A percentile compares a stretch with the other conserved stretches of the same genome.
Conservation (phyloP, 2,329 filamentous ascomycete species). For the Lithohypha guttulata region DNA sequence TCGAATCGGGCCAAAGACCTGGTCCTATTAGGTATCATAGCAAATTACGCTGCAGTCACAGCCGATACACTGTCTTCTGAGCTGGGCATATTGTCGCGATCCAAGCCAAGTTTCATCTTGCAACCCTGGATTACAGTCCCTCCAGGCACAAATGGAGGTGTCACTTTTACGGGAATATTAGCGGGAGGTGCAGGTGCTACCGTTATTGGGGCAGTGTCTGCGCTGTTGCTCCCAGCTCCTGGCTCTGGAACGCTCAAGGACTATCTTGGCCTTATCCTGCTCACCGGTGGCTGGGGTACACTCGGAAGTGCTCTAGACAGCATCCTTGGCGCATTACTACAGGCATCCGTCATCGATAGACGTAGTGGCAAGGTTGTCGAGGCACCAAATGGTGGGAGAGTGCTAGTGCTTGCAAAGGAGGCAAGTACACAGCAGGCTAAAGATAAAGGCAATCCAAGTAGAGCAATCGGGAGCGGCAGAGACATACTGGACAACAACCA, state of each 20-base stretch:
- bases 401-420: constrained; percentile 11
- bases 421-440: neutral
- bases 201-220: constrained; percentile 55
- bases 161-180: constrained; percentile 61
- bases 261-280: constrained; percentile 39
- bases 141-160: constrained; percentile 85
- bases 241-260: constrained; percentile 33
- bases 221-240: constrained; percentile 61
- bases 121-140: constrained; percentile 72
- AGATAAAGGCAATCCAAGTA: constrained; percentile 37
- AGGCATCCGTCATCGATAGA: constrained; percentile 76
- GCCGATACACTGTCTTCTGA: constrained; percentile 94
- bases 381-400: constrained; percentile 60
- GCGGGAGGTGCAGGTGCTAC: constrained; percentile 67
- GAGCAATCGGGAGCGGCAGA: constrained; percentile 54
- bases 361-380: constrained; percentile 81
- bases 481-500: constrained; percentile 88
- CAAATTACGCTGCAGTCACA: constrained; percentile 82
- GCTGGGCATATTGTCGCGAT: constrained; percentile 75
- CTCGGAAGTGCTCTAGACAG: constrained; percentile 80
- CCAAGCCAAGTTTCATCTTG: constrained; percentile 73
- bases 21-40: constrained; percentile 54
- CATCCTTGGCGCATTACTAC: constrained; percentile 70
- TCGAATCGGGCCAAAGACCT: constrained; percentile 33
- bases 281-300: constrained; percentile 60